Base-by-base conservation (phyloP, 148 eudicot species). In the Nyssa sinensis region DNA sequence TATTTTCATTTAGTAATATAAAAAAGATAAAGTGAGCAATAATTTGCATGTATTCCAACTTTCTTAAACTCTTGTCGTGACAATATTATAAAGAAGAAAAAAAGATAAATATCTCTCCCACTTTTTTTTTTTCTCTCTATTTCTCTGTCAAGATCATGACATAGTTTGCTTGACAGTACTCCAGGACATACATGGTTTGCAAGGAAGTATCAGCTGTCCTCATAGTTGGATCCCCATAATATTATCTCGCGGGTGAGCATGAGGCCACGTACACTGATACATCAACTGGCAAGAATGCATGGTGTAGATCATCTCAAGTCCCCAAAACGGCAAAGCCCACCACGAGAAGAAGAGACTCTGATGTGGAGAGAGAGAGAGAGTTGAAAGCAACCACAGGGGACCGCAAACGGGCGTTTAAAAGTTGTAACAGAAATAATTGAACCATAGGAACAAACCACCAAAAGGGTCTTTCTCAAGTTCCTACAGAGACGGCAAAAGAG, bases 341-440 rank as follows among this genome's bases (percentile, higher is more conserved):
- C 51, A 37, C 8, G 16, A 44, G 1, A 44, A 44, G 1, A 14
- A 44, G 8, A 4, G 5, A 8, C 41, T 19, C 19, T 2, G 51
- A 12, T 44, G 51, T 44, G 19, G 41, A 25, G 24, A 19, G 3
- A n/a, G 28, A 21, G 59, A 55, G 3, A 55, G 59, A 55, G 25
- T n/a, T 32, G 73, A 70, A 70, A 70, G 47, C 73, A 58, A 57
- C 49, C 4, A 3, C 3, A 57, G 23, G 74, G 74, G 74, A 71
- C 74, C 74, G 24, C 33, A 71, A 60, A 19, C 28, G 33, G 6
- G 44, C 51, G 74, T 71, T 32, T 59, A 35, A 37, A 34, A 59
- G 55, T 24, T 71, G 25, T 13, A 34, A 60, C 34, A 34, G n/a
- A 53, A 71, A 71, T 60, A 3, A 71, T 71, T 71, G 66, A 55